phyloP scores from a whole-genome alignment of 371 early-diverging fungal species.

The Apophysomyces sp. region DNA sequence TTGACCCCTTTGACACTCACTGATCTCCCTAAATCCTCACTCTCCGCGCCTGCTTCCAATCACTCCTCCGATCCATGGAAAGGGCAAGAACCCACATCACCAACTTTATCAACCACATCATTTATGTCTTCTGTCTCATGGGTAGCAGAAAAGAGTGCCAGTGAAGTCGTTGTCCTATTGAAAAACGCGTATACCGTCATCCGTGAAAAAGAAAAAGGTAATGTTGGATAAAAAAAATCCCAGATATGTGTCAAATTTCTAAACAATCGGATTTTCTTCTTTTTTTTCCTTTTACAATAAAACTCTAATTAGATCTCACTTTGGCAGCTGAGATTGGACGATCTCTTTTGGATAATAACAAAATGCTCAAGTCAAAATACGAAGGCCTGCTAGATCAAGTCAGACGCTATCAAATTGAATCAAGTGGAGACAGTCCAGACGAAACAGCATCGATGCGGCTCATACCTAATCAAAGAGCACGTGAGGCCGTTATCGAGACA shows the following conservation, averaged over 20 bases:
- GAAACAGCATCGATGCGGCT: constrained; percentile 21
- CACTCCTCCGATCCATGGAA: constrained; percentile 5
- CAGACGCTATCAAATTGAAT: constrained; percentile 8
- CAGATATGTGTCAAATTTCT: not conserved
- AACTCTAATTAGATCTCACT: constrained; percentile 36
- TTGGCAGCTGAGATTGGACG: constrained; percentile 62
- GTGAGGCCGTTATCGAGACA: constrained; percentile 37
- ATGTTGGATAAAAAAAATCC: not conserved
- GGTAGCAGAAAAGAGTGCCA: constrained; percentile 43
- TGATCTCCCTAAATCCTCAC: constrained; percentile 1
- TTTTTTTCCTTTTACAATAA: too few relatives aligned
- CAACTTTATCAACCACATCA: constrained; percentile 30
- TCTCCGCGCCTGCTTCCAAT: not conserved
- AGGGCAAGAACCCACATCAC: constrained; percentile 16
- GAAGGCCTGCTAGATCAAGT: constrained; percentile 45
- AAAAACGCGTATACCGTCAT: constrained; percentile 39
- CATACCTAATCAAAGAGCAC: constrained; percentile 26
- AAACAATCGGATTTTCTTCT: not conserved
- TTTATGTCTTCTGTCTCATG: constrained; percentile 41
- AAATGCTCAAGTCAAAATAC: constrained; percentile 47
- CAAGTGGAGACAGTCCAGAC: not conserved
- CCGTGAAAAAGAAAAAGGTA: constrained; percentile 42
- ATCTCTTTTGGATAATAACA: constrained; percentile 54
- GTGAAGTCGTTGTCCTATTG: constrained; percentile 30
- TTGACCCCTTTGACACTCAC: constrained; percentile 2